These are phyloP conservation scores for Lachancea nothofagi DNA, from an alignment of 805 yeast genomes.

Conservation along the genomic window DNA sequence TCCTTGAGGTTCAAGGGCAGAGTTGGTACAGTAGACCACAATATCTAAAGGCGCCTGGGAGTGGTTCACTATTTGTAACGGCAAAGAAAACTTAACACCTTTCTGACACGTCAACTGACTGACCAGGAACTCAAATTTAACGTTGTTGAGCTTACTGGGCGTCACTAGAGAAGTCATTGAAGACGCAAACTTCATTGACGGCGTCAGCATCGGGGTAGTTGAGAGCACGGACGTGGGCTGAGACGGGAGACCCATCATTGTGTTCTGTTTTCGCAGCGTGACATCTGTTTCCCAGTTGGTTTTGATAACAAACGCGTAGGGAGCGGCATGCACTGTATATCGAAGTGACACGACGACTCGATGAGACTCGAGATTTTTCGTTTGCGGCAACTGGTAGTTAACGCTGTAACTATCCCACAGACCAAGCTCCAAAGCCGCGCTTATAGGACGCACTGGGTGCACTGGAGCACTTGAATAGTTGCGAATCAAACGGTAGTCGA, in stretches of 20 bases:
- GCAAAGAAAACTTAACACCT: conserved; percentile 24
- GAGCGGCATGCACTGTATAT: conserved; percentile 11
- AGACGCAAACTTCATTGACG: conserved; percentile 9
- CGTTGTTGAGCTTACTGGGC: conserved; percentile 19
- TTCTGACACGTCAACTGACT: conserved; percentile 16
- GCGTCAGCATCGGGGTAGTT: conserved; percentile 14
- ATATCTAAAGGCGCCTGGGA: conserved; percentile 23
- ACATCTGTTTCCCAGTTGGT: conserved; percentile 33
- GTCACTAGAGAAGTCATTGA: conserved; percentile 20
- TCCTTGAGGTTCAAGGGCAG: conserved; percentile 9
- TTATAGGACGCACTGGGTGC: conserved; percentile 21
- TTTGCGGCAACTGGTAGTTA: conserved; percentile 26
- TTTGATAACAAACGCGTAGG: conserved; percentile 12
- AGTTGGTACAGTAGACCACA: conserved; percentile 22
- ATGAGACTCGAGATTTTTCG: conserved; percentile 15
- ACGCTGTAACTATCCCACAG: conserved; percentile 26
- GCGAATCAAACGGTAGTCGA: conserved; percentile 19
- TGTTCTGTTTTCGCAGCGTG: conserved; percentile 21
- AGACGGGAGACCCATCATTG: conserved; percentile 2
- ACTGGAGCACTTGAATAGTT: conserved; percentile 17
- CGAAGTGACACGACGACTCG: conserved; percentile 23
- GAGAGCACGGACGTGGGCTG: conserved; percentile 12
- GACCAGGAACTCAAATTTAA: conserved; percentile 26
- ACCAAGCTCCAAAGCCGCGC: conserved; percentile 19
- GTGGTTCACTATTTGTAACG: conserved; percentile 27